Percentiles rank a stretch among this genome's conserved stretches.
phyloP scores from a whole-genome alignment of 2,329 filamentous ascomycete species.

The Apiospora hydei region DNA sequence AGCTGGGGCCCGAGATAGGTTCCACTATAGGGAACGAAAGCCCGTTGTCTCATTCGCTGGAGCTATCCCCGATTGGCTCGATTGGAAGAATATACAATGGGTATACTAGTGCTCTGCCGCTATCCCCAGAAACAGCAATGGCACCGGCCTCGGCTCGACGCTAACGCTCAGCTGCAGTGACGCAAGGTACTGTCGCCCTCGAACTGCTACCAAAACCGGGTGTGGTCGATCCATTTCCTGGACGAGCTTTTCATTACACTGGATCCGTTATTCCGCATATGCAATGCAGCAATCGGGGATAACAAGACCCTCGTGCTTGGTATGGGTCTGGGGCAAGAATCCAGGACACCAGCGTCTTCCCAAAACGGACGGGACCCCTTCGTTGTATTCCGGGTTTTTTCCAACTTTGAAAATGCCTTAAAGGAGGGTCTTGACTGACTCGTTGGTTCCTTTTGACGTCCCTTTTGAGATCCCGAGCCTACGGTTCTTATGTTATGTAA shows the following conservation, averaged over 20 bases:
- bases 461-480: not conserved
- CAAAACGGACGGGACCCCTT: constrained; percentile 12
- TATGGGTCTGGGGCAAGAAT: constrained; percentile 17
- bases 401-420: constrained; percentile 1
- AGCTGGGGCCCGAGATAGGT: not conserved
- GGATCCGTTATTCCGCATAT: constrained; percentile 19
- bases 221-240: not conserved
- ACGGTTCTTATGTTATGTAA: constrained; percentile 3
- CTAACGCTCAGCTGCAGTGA: not conserved
- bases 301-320: not conserved
- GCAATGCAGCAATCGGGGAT: not conserved
- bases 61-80: not conserved
- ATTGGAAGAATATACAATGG: constrained; percentile 2
- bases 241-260: constrained; percentile 1
- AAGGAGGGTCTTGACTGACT: constrained; percentile 16
- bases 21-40: not conserved
- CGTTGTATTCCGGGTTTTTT: not conserved
- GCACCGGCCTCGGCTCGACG: not conserved
- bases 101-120: not conserved
- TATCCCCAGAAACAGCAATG: constrained; percentile 10
- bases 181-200: not conserved
- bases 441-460: not conserved
- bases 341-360: not conserved
- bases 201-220: not conserved
- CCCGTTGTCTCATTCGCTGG: not conserved